These are phyloP conservation scores for Aeschynomene evenia DNA, from an alignment of 306 rosid genomes.

Conservation along the genomic window DNA sequence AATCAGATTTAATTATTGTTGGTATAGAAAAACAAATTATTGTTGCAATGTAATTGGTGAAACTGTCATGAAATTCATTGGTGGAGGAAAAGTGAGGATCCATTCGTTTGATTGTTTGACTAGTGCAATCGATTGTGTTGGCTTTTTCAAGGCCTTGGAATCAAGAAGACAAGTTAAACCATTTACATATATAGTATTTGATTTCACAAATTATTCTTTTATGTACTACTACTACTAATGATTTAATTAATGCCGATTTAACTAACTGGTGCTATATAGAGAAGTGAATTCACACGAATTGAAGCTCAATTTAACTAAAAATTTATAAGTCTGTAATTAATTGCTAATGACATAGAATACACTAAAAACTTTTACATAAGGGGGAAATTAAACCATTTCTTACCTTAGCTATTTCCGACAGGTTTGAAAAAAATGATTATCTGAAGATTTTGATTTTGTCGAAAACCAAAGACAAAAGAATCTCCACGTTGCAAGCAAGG, in stretches of 20 bases:
- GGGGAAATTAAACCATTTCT: neutral
- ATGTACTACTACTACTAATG: too few species aligned
- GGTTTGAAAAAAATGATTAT: neutral
- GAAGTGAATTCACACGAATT: too few species aligned
- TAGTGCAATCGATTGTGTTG: conserved; percentile 1
- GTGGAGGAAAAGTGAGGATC: conserved; percentile 32
- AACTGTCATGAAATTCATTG: conserved; percentile 19
- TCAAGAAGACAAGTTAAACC: neutral
- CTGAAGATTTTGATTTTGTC: neutral
- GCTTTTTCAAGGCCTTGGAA: conserved; percentile 26
- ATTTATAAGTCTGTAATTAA: neutral
- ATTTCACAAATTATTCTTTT: neutral
- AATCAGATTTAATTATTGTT: too few species aligned
- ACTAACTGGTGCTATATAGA: neutral
- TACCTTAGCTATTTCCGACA: neutral
- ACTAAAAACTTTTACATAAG: neutral
- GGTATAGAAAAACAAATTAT: neutral
- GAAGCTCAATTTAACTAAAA: too few species aligned
- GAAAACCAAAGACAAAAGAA: neutral
- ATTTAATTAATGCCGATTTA: too few species aligned
- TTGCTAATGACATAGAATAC: conserved; percentile 4
- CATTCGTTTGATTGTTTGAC: neutral
- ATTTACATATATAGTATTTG: neutral
- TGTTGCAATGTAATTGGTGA: conserved; percentile 10
- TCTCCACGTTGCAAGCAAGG: neutral